Evolutionary conservation across 2,329 filamentous ascomycete genomes (phyloP).

Genomic region (Lachnum nothofagi): DNA sequence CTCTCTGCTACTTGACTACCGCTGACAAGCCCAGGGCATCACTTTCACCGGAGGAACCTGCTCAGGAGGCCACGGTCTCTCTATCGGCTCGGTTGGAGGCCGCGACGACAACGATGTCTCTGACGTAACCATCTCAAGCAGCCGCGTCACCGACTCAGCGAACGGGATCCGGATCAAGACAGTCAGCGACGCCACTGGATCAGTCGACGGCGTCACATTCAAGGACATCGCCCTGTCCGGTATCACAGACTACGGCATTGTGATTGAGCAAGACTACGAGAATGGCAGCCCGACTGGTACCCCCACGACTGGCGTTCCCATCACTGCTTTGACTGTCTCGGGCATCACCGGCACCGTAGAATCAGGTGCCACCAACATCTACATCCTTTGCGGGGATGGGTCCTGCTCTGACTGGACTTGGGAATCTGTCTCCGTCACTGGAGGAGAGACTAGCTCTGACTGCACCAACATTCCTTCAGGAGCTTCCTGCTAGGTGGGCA

Average conservation of each 20-base stretch:
- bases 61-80: conserved; percentile 39
- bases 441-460: conserved; percentile 40
- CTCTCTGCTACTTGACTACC: conserved; percentile 27
- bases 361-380: conserved; percentile 37
- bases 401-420: conserved; percentile 49
- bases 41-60: conserved; percentile 18
- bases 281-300: conserved; percentile 35
- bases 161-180: conserved; percentile 52
- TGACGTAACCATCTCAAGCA: conserved; percentile 2
- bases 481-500: conserved; percentile 13
- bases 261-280: conserved; percentile 52
- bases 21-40: conserved; percentile 10
- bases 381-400: conserved; percentile 49
- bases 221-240: conserved; percentile 43
- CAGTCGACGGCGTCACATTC: conserved; percentile 48
- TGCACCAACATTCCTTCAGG: conserved; percentile 38
- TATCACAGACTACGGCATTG: conserved; percentile 43
- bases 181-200: conserved; percentile 45
- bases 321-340: conserved; percentile 43
- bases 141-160: conserved; percentile 10
- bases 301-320: conserved; percentile 44
- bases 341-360: conserved; percentile 41
- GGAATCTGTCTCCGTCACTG: conserved; percentile 43
- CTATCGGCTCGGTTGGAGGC: conserved; percentile 52
- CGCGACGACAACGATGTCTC: conserved; percentile 30